Conservation (phyloP, 495 filamentous ascomycete species). For the Aspergillus kassunensis region DNA sequence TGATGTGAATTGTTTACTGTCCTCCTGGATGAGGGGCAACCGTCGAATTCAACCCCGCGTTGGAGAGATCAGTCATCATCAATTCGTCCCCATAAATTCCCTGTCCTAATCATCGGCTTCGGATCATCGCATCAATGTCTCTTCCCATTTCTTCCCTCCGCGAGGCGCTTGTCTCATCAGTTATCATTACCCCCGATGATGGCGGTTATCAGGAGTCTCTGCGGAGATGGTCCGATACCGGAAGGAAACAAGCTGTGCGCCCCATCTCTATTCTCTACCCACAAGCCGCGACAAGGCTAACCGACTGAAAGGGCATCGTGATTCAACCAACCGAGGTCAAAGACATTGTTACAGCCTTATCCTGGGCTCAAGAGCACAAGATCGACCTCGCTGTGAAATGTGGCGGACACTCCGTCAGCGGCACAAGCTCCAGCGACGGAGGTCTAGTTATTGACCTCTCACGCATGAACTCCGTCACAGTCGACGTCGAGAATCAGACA, state of each 20-base stretch:
- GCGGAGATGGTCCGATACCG: slow-evolving; percentile 16
- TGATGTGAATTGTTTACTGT: too few species aligned
- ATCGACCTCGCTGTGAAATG: slow-evolving; percentile 49
- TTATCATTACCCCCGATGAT: slow-evolving; percentile 18
- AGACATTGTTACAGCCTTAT: slow-evolving; percentile 39
- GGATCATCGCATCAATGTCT: too few species aligned
- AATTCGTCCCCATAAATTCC: too few species aligned
- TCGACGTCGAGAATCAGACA: background rate
- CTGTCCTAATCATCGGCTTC: too few species aligned
- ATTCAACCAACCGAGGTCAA: slow-evolving; percentile 30
- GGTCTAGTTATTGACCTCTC: slow-evolving; percentile 10
- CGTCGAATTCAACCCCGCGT: too few species aligned
- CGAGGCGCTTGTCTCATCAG: slow-evolving; percentile 17
- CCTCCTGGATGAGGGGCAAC: too few species aligned
- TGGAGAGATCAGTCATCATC: too few species aligned
- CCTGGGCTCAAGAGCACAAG: slow-evolving; percentile 39
- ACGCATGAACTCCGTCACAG: slow-evolving; percentile 3
- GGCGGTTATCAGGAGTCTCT: slow-evolving; percentile 5
- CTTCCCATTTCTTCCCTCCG: slow-evolving; percentile 25
- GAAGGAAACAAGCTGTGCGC: slow-evolving; percentile 10
- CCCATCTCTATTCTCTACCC: background rate
- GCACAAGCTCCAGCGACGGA: slow-evolving; percentile 1
- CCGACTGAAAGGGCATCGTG: slow-evolving; percentile 33
- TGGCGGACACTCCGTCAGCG: slow-evolving; percentile 45
- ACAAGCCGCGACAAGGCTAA: background rate